Evolutionary conservation across 2,329 filamentous ascomycete genomes (phyloP).

Genomic region (Cladosporium sp.): DNA sequence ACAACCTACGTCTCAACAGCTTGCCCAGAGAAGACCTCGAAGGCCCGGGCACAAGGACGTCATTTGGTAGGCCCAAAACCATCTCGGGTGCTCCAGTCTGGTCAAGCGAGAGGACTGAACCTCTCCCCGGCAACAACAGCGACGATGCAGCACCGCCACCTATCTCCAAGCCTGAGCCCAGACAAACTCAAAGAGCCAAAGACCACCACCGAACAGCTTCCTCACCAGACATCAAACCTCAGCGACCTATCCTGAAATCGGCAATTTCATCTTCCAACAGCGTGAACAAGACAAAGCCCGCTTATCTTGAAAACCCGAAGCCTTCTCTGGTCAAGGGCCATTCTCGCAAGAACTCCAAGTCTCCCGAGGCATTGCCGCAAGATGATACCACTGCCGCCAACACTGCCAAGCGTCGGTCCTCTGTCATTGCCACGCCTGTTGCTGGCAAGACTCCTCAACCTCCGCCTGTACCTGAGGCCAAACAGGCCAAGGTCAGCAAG

Average conservation of each 20-base stretch:
- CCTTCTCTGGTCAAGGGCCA: slow-evolving; percentile 1
- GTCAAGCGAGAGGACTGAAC: neutral
- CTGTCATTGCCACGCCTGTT: neutral
- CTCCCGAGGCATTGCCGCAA: slow-evolving; percentile 3
- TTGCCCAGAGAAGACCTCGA: slow-evolving; percentile 22
- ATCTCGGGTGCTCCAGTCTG: slow-evolving; percentile 18
- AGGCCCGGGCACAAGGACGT: slow-evolving; percentile 10
- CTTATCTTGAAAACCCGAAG: slow-evolving; percentile 5
- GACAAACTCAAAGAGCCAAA: neutral
- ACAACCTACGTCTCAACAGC: slow-evolving; percentile 30
- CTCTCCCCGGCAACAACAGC: neutral
- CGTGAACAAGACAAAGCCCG: neutral
- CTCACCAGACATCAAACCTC: neutral
- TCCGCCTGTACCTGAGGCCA: slow-evolving; percentile 23
- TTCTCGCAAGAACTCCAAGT: neutral
- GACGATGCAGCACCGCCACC: slow-evolving; percentile 3
- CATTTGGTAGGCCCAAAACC: slow-evolving; percentile 25
- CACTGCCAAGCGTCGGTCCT: slow-evolving; percentile 26
- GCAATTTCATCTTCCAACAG: slow-evolving; percentile 4
- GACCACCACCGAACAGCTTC: slow-evolving; percentile 1
- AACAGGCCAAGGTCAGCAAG: slow-evolving; percentile 38
- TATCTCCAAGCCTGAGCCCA: slow-evolving; percentile 3
- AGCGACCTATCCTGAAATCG: slow-evolving; percentile 6
- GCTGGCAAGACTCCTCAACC: neutral
- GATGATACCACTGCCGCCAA: slow-evolving; percentile 15